Conservation (phyloP, 306 rosid species). For the Nissolia schottii region DNA sequence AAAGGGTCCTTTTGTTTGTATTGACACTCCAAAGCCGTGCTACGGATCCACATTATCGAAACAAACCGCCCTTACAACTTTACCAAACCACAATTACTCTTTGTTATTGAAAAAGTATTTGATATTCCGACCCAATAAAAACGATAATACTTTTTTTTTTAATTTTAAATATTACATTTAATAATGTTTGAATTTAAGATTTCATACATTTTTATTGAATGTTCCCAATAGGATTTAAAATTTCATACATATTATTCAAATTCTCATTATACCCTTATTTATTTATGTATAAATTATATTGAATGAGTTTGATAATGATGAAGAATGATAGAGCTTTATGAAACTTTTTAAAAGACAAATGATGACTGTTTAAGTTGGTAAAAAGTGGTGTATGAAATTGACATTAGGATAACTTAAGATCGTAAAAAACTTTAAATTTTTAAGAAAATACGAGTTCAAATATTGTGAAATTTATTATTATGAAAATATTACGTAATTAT, state of each 20-base stretch:
- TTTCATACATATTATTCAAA: no score
- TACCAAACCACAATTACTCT: not conserved
- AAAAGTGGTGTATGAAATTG: not conserved
- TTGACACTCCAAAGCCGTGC: slow-evolving; percentile 4
- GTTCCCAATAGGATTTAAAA: no score
- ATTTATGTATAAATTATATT: no score
- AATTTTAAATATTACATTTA: no score
- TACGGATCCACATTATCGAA: slow-evolving; percentile 9
- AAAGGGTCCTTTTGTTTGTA: not conserved
- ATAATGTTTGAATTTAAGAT: no score
- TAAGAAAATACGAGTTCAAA: not conserved
- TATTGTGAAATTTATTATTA: not conserved
- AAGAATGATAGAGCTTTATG: not conserved
- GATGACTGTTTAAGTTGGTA: not conserved
- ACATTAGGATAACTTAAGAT: not conserved
- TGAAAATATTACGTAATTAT: not conserved
- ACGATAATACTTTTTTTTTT: no score
- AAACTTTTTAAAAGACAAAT: not conserved
- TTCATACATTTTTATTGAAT: no score
- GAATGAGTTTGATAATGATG: not conserved
- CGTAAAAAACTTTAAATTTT: no score
- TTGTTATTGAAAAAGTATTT: no score
- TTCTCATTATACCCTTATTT: not conserved
- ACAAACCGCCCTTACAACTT: no score
- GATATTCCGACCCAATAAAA: no score